Evolutionary conservation across 768 basidiomycete species (phyloP).

Genomic region (Auriscalpium vulgare): DNA sequence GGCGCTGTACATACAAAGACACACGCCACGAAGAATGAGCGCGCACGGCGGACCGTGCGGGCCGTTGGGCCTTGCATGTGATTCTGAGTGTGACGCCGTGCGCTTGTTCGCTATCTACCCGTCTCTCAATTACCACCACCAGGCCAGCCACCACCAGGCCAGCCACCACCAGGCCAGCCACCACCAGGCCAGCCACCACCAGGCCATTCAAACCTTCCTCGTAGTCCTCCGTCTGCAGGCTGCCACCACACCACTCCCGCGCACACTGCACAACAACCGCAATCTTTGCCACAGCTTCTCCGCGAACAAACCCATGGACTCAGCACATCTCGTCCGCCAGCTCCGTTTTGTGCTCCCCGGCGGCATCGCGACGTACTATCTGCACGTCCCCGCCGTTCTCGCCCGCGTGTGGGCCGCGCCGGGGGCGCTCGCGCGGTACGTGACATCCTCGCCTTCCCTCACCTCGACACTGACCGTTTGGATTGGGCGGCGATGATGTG

Average conservation of each 20-base stretch:
- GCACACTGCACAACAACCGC: neutral
- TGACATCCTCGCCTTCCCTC: neutral
- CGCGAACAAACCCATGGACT: conserved; percentile 6
- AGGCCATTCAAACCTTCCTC: neutral
- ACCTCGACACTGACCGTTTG: too few species aligned
- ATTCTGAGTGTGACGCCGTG: neutral
- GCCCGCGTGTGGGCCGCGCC: conserved; percentile 32
- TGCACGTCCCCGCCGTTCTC: conserved; percentile 48
- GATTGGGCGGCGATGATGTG: neutral
- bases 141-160: too few species aligned
- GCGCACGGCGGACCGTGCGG: too few species aligned
- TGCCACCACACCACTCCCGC: neutral
- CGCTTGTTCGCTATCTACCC: neutral
- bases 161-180: too few species aligned
- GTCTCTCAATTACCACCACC: neutral
- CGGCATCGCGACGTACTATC: conserved; percentile 49
- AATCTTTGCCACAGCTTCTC: neutral
- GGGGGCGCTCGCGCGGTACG: conserved; percentile 49
- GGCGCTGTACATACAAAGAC: too few species aligned
- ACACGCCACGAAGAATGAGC: too few species aligned
- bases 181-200: too few species aligned
- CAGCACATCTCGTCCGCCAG: conserved; percentile 50
- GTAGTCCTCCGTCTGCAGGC: neutral
- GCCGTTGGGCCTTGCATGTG: too few species aligned
- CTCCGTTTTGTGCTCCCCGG: conserved; percentile 76